Evolutionary conservation across 78 protist species (phyloP).

Genomic region (Dictyostelium discoideum): DNA sequence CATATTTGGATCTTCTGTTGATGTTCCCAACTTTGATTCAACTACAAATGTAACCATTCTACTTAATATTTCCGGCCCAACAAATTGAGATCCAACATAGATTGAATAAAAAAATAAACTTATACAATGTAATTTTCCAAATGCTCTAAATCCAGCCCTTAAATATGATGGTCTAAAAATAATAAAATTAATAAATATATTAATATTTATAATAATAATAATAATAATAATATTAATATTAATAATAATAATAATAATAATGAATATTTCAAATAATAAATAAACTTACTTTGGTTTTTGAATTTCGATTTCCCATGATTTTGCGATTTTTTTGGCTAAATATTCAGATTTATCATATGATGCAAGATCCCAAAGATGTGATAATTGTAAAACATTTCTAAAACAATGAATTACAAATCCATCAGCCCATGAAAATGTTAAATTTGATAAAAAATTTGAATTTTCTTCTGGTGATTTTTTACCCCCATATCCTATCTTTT

Average conservation of each 20-base stretch:
- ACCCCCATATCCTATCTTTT: constrained; percentile 32
- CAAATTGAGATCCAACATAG: constrained; percentile 59
- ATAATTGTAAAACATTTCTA: constrained; percentile 40
- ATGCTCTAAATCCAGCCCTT: constrained; percentile 55
- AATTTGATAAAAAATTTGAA: not conserved
- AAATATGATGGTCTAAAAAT: constrained; percentile 37
- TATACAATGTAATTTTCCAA: constrained; percentile 21
- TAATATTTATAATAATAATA: not conserved
- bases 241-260: not conserved
- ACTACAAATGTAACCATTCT: constrained; percentile 50
- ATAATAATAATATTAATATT: not conserved
- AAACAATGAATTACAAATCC: constrained; percentile 50
- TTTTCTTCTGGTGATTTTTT: constrained; percentile 41
- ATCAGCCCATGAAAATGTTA: constrained; percentile 62
- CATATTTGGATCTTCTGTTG: constrained; percentile 59
- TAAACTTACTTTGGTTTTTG: constrained; percentile 22
- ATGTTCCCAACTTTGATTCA: not conserved
- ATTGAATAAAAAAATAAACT: constrained; percentile 57
- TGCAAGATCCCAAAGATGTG: constrained; percentile 65
- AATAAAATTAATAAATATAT: not conserved
- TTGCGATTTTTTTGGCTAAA: not conserved
- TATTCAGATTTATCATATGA: constrained; percentile 30
- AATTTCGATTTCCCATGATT: constrained; percentile 29
- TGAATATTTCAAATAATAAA: no score
- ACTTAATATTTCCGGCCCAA: constrained; percentile 47